Conservation (phyloP, 164 flowering plant genomes). For the Macadamia integrifolia region DNA sequence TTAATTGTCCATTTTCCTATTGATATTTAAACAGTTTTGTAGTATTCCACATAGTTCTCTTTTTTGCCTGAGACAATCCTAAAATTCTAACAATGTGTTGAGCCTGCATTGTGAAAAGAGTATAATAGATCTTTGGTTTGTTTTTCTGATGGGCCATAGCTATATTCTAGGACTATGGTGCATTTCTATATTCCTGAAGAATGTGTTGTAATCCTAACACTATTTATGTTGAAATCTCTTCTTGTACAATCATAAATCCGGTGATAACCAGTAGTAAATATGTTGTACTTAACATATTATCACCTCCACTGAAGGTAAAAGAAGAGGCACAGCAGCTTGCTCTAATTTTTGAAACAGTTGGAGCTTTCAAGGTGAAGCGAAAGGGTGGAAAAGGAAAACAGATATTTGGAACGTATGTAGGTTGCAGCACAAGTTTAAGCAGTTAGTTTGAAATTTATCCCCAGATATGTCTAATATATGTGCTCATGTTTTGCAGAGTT, state of each 20-base stretch:
- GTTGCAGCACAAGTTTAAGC: neutral
- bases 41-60: too few relatives aligned
- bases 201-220: too few relatives aligned
- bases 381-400: conserved; percentile 92
- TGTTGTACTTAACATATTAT: neutral
- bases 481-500: conserved; percentile 43
- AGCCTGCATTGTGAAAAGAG: too few relatives aligned
- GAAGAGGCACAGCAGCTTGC: conserved; percentile 96
- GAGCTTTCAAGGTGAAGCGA: conserved; percentile 91
- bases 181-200: too few relatives aligned
- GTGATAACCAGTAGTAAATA: neutral
- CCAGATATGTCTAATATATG: conserved; percentile 8
- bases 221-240: conserved; percentile 8
- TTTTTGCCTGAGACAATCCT: too few relatives aligned
- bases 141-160: neutral
- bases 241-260: neutral
- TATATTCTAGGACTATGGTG: neutral
- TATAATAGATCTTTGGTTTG: neutral
- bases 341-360: conserved; percentile 76
- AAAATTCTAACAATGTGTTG: too few relatives aligned
- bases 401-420: conserved; percentile 83
- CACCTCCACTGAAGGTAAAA: conserved; percentile 52
- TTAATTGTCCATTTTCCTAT: too few relatives aligned
- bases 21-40: too few relatives aligned
- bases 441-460: neutral